Evolutionary conservation across 2,329 filamentous ascomycete genomes (phyloP).

Genomic region (Colletotrichum orbiculare): DNA sequence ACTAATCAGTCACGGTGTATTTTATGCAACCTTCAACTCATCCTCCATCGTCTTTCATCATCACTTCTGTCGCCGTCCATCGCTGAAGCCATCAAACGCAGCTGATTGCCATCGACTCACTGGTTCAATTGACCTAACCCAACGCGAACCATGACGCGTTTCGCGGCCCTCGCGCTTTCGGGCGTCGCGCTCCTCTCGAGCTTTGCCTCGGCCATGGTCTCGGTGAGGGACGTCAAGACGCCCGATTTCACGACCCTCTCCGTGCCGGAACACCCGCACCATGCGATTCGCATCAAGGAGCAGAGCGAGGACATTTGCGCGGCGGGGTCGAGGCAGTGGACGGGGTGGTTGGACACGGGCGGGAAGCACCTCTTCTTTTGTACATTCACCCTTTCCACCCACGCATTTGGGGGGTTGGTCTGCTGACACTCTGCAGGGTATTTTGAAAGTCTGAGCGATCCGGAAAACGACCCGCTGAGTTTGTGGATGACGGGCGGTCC

Average conservation of each 20-base stretch:
- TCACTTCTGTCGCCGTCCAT: too few species aligned
- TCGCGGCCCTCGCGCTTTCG: slow-evolving; percentile 6
- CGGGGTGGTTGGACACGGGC: slow-evolving; percentile 42
- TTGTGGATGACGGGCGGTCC: slow-evolving; percentile 72
- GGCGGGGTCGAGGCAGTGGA: slow-evolving; percentile 43
- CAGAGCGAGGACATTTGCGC: slow-evolving; percentile 42
- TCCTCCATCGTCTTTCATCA: neutral
- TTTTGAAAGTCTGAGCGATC: slow-evolving; percentile 43
- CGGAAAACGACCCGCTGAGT: slow-evolving; percentile 51
- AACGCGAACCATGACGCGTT: slow-evolving; percentile 5
- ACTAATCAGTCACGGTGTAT: slow-evolving; percentile 1
- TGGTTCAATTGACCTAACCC: neutral
- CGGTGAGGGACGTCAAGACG: slow-evolving; percentile 15
- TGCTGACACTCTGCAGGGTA: slow-evolving; percentile 36
- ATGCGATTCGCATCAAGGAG: slow-evolving; percentile 42
- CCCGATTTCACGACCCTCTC: slow-evolving; percentile 28
- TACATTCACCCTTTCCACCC: neutral
- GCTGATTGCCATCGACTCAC: neutral
- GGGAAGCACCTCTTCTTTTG: slow-evolving; percentile 39
- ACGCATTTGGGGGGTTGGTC: neutral
- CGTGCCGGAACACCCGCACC: slow-evolving; percentile 34
- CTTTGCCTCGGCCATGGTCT: slow-evolving; percentile 7
- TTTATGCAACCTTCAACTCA: neutral
- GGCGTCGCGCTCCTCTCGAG: slow-evolving; percentile 21
- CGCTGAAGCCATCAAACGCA: too few species aligned